Evolutionary conservation across 306 rosid species (phyloP), one percentile per base, ranked within the genome.

Genomic region (Begonia fuchsioides): DNA sequence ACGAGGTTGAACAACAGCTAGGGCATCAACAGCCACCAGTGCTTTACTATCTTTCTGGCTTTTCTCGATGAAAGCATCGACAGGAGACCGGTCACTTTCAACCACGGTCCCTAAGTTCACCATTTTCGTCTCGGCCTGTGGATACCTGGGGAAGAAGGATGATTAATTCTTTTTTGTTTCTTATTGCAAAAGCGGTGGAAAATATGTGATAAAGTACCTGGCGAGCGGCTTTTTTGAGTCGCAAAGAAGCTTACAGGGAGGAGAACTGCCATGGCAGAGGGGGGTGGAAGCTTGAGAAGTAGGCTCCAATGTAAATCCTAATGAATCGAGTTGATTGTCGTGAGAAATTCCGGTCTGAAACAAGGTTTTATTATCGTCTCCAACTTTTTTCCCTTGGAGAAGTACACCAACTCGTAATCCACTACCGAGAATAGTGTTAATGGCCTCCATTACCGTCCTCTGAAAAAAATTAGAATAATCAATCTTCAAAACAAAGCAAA

Each of bases 391-490:
- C 57, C 96, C 96, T 56, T 68, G 88, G 61, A 87, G 75, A 76
- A 76, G 71, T 61, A 87, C 82, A 46, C 96, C 96, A 26, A 83
- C 78, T 14, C 68, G 75, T 60, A 78, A 70, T 57, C 83, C 94
- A 12, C 94, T 83, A 12, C 87, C 83, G 45, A 87, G 86, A 43
- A 81, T 70, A 19, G 81, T 71, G 44, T 81, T 83, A 66, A 87
- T 83, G 49, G 96, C 93, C 15, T 87, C 93, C 96, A 83, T 78
- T 50, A 83, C 94, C 20, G 88, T 54, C 64, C 78, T 83, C 96
- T 87, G 61, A 53, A 60, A 51, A 68, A 55, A 47, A 58, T 19
- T 1, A 6, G 32, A 14, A 45, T 14, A n/a, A 13, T 11, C 51
- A 45, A 44, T 26, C 7, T 26, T 26, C 35, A 26, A 26, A 26